A percentile compares a stretch with the other conserved stretches of the same genome.
These are phyloP conservation scores for Solidago caesia DNA, from an alignment of 129 eudicot genomes.

Conservation along the genomic window DNA sequence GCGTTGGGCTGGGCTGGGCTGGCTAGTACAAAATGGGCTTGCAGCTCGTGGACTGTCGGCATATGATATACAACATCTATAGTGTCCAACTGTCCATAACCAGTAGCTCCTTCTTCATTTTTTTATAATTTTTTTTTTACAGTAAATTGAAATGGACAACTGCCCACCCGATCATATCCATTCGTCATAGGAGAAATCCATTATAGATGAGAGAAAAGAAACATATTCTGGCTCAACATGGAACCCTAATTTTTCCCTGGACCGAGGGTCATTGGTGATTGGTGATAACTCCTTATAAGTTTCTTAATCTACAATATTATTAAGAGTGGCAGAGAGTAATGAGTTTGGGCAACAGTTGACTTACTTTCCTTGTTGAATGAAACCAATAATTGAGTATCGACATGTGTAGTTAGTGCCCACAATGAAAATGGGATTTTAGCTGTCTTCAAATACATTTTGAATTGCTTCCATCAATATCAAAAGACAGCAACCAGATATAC, in stretches of 20 bases:
- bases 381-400: conserved; percentile 20
- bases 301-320: too few species aligned
- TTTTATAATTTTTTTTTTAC: neutral
- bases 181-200: too few species aligned
- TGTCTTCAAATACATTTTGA: conserved; percentile 24
- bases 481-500: conserved; percentile 2
- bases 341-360: conserved; percentile 22
- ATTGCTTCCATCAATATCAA: conserved; percentile 15
- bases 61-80: neutral
- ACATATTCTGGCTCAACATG: too few species aligned
- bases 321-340: neutral
- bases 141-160: neutral
- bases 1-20: too few species aligned
- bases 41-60: too few species aligned
- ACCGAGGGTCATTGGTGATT: too few species aligned
- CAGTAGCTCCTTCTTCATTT: too few species aligned
- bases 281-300: too few species aligned
- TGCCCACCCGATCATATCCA: neutral
- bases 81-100: neutral
- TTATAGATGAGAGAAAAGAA: too few species aligned
- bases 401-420: conserved; percentile 38
- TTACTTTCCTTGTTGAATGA: neutral
- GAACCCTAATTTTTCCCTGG: too few species aligned
- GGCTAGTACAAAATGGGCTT: neutral
- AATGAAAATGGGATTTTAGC: conserved; percentile 26